A percentile compares a stretch with the other conserved stretches of the same genome.
phyloP scores from a whole-genome alignment of 2,329 filamentous ascomycete species.

The Alternaria consortialis region DNA sequence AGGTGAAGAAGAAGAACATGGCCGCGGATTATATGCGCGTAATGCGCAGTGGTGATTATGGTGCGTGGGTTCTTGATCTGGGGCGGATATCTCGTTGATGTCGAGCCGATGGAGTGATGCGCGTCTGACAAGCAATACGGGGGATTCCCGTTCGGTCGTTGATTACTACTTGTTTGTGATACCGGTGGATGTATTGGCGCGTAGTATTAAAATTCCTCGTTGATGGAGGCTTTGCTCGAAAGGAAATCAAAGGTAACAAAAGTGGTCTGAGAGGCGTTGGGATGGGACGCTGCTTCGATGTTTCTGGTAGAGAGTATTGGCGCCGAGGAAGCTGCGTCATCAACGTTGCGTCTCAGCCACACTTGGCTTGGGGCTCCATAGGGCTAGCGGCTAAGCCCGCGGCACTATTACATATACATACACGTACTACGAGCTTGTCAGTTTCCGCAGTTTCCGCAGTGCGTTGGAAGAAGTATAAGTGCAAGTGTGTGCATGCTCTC shows the following conservation, averaged over 20 bases:
- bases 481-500: not conserved
- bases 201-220: not conserved
- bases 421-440: not conserved
- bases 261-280: not conserved
- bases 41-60: constrained; percentile 1
- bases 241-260: not conserved
- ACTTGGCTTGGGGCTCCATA: constrained; percentile 7
- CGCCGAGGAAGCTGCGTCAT: constrained; percentile 21
- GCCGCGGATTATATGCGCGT: constrained; percentile 8
- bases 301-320: constrained; percentile 8
- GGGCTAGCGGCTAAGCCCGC: constrained; percentile 6
- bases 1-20: constrained; percentile 62
- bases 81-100: not conserved
- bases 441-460: not conserved
- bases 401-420: not conserved
- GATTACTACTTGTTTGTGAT: not conserved
- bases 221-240: not conserved
- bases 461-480: not conserved
- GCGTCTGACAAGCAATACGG: not conserved
- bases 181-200: not conserved
- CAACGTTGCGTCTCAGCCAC: constrained; percentile 14
- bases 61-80: not conserved
- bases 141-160: not conserved
- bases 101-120: not conserved
- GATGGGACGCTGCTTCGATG: not conserved